Evolutionary conservation across 2,329 filamentous ascomycete species (phyloP), one percentile per base, ranked within the genome.

Genomic region (Dothidotthia symphoricarpi): DNA sequence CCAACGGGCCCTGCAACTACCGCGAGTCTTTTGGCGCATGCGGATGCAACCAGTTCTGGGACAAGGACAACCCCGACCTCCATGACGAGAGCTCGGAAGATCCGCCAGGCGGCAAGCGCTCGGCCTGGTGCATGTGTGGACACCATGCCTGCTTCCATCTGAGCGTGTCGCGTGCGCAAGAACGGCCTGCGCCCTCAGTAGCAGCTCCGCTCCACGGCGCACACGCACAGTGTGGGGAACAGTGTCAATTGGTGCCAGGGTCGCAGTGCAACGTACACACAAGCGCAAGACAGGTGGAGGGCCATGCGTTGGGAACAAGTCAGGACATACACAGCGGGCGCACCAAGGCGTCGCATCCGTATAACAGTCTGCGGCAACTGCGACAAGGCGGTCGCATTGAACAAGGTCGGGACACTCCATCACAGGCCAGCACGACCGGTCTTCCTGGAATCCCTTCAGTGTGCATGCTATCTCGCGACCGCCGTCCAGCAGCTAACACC

Each of bases 61-160:
- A 65, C 42, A 60, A 58, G 33, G 34, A 45, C 29, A 66, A 57
- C 31, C 59, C 53, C 33, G 57, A 65, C 26, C 39, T 65, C 14
- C 59, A 67, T 32, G 51, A 59, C 16, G 55, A 45, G 11, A 62
- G 58, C 35, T 37, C 34, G 12, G 49, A 57, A 30, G 43, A 59
- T 36, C 53, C 46, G 24, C 40, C 51, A 10, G 43, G 47, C 43
- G 60, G 51, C 34, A 47, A 58, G 47, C 57, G 57, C 46, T 63
- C 61, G 15, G 69, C 70, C 3, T 70, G 57, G 62, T 80, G 76
- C 59, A 71, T 74, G 38, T 80, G 76, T 50, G 73, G 73, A 27
- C 76, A 80, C 57, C 76, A 80, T 68, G 75, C 75, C 6, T 79
- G 76, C 58, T 79, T 74, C 54, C 76, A 80, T 62, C 61, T 69